phyloP scores from a whole-genome alignment of 2,329 filamentous ascomycete species.

The Ceratocystis diversiconidia region DNA sequence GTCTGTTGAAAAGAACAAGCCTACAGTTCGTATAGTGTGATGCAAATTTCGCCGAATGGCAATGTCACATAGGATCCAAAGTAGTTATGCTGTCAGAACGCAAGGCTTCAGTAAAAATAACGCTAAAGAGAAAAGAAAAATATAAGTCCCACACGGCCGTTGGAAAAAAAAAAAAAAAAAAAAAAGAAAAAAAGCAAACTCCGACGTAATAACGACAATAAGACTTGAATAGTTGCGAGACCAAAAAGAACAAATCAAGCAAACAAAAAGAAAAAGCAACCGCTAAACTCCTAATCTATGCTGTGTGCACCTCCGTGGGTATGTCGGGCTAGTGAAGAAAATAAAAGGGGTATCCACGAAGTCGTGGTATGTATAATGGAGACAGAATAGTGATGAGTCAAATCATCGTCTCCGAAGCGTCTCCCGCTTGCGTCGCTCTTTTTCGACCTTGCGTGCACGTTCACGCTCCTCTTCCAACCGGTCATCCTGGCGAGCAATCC shows the following conservation, averaged over 20 bases:
- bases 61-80: too few relatives aligned
- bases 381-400: neutral
- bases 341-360: neutral
- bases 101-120: neutral
- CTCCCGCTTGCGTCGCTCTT: constrained; percentile 39
- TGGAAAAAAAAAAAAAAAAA: neutral
- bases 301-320: constrained; percentile 7
- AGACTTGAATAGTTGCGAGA: too few relatives aligned
- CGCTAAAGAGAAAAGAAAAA: neutral
- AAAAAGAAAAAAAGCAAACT: neutral
- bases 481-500: constrained; percentile 53
- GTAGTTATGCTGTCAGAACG: neutral
- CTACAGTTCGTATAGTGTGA: too few relatives aligned
- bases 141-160: neutral
- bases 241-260: too few relatives aligned
- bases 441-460: constrained; percentile 45
- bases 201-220: neutral
- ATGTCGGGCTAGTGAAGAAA: neutral
- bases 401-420: constrained; percentile 19
- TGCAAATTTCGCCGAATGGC: too few relatives aligned
- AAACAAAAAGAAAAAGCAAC: neutral
- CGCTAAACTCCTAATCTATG: constrained; percentile 12
- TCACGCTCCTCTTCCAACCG: constrained; percentile 49
- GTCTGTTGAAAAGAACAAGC: neutral
- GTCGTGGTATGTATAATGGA: neutral